Conservation (phyloP, 2,329 filamentous ascomycete genomes). For the Colletotrichum sojae region DNA sequence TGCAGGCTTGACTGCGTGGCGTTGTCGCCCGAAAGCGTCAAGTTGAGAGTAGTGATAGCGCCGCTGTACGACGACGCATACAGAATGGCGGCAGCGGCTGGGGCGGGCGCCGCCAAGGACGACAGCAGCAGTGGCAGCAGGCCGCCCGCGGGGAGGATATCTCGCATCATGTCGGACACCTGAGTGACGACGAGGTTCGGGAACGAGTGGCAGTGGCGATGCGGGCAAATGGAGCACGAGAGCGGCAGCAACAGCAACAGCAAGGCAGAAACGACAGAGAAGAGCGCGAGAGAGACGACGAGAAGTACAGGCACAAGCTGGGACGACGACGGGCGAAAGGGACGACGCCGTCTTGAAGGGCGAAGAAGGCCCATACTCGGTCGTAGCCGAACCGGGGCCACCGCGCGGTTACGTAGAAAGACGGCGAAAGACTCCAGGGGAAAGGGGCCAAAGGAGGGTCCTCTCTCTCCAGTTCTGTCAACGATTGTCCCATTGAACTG, state of each 20-base stretch:
- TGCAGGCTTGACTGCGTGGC: constrained; percentile 52
- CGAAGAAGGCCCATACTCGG: constrained; percentile 32
- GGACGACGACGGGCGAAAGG: not conserved
- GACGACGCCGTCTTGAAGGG: constrained; percentile 19
- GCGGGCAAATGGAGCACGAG: constrained; percentile 3
- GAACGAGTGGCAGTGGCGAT: constrained; percentile 10
- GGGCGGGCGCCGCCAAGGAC: constrained; percentile 43
- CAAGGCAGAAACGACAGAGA: constrained; percentile 7
- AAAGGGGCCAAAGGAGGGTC: not conserved
- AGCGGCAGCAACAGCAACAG: constrained; percentile 9
- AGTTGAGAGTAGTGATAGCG: constrained; percentile 62
- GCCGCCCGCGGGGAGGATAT: constrained; percentile 30
- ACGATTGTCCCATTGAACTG: constrained; percentile 20
- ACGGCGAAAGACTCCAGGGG: too few relatives aligned
- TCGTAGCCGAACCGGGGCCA: constrained; percentile 6
- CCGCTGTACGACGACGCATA: constrained; percentile 66
- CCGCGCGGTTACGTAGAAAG: not conserved
- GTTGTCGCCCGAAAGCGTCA: constrained; percentile 50
- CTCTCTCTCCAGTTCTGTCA: constrained; percentile 15
- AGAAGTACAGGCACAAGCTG: not conserved
- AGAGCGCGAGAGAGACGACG: constrained; percentile 16
- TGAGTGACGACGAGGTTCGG: constrained; percentile 6
- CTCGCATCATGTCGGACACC: constrained; percentile 39
- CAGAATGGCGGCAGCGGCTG: constrained; percentile 56
- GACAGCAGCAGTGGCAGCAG: constrained; percentile 40